These are phyloP conservation scores for Aspergillus hiratsukae DNA, from an alignment of 2,329 filamentous ascomycete genomes.

Conservation along the genomic window DNA sequence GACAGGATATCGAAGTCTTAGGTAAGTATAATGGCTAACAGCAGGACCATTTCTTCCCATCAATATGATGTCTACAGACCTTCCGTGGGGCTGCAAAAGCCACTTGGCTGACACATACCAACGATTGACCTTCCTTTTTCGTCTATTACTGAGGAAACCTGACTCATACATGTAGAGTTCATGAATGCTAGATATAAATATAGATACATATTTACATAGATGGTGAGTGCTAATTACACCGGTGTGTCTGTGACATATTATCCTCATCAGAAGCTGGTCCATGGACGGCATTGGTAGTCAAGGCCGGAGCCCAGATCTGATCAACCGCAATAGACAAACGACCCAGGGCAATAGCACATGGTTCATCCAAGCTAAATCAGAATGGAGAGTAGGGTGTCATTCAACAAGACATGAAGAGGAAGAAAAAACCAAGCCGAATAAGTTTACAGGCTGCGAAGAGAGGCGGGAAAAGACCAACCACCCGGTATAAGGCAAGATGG, in stretches of 20 bases:
- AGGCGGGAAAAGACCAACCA: background rate
- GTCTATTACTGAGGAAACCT: background rate
- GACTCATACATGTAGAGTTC: too few relatives aligned
- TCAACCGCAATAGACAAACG: background rate
- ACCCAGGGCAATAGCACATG: background rate
- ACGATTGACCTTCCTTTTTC: too few relatives aligned
- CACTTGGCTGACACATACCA: background rate
- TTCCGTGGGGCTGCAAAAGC: background rate
- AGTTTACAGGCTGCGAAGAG: background rate
- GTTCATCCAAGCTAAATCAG: background rate
- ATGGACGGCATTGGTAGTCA: background rate
- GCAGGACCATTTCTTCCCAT: background rate
- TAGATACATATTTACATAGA: background rate
- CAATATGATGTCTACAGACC: background rate
- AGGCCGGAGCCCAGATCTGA: background rate
- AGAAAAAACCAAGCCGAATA: background rate
- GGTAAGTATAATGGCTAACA: background rate
- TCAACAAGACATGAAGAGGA: background rate
- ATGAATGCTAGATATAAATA: background rate
- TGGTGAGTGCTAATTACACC: background rate
- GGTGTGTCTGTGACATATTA: background rate
- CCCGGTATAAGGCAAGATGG: background rate
- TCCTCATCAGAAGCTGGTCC: background rate
- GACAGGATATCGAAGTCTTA: background rate
- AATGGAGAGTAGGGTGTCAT: background rate